Base-by-base conservation (phyloP, 2,329 filamentous ascomycete species). In the Fusarium albidum region DNA sequence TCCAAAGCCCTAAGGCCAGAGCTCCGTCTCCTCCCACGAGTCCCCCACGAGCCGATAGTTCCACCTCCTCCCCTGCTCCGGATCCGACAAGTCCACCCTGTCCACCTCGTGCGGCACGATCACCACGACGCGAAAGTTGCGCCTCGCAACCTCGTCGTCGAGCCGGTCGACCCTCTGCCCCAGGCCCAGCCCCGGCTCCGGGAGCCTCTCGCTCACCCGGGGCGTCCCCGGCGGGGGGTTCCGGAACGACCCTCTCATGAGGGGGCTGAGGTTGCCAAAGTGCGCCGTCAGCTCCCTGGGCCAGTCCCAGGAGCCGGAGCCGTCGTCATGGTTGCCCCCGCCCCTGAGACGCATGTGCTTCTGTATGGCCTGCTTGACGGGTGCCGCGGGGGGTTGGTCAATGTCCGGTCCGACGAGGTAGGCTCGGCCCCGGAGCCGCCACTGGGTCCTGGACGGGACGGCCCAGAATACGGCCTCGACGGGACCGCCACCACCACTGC, bases 401-500 rank as follows among this genome's bases (percentile, higher is more conserved):
- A 88, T 83, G 64, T 92, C 90, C 41, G 82, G 79, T 1, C 85
- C 90, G 27, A 98, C 78, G 5, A 96, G 76, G 76, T 87, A 95
- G 14, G 89, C 90, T 52, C 77, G 79, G 2, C 94, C 94, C 40
- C 87, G 85, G 28, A 98, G 72, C 53, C 94, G 84, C 94, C 94
- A 98, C 77, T 98, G 94, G 13, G 85, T 89, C 71, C 79, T 83
- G 6, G 80, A 78, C 35, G 88, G 83, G 59, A 84, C 82, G 9
- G 87, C 78, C 94, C 93, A 98, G 71, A 90, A 95, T 10, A 92
- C 84, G 7, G 87, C 91, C 75, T 97, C 94, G n/a, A 94, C 85
- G 3, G 82, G 80, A 1, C 86, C 86, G 32, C 91, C 86, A 29
- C 87, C 82, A 9, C 86, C 86, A 85, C 77, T 63, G n/a, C n/a